Percentiles rank a stretch among this genome's conserved stretches.
phyloP scores from a whole-genome alignment of 495 filamentous ascomycete genomes.

The Penicillium diatomitis region DNA sequence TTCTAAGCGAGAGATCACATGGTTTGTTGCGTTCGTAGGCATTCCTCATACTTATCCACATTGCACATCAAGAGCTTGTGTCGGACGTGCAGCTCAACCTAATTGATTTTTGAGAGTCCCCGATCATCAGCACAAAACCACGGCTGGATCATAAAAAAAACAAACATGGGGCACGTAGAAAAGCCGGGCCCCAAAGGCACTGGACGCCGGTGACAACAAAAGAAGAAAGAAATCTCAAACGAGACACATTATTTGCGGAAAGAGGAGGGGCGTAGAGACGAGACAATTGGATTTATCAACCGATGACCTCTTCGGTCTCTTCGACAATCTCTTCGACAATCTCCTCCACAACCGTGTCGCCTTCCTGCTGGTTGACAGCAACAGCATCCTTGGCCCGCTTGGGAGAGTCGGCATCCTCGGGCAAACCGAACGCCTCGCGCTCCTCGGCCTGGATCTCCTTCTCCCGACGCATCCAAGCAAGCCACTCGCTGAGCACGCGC shows the following conservation, averaged over 20 bases:
- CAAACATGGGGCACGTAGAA: constrained; percentile 8
- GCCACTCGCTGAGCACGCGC: constrained; percentile 79
- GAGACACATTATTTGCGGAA: constrained; percentile 35
- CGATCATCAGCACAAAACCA: constrained; percentile 15
- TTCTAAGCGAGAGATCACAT: constrained; percentile 5
- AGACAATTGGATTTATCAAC: constrained; percentile 21
- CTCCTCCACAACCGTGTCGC: constrained; percentile 71
- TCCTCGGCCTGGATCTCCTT: constrained; percentile 68
- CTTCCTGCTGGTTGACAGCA: constrained; percentile 43
- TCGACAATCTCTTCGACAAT: constrained; percentile 91
- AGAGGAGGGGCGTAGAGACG: constrained; percentile 11
- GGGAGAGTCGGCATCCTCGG: constrained; percentile 49
- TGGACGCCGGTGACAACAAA: constrained; percentile 19
- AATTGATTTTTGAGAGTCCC: constrained; percentile 22
- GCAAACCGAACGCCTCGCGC: constrained; percentile 55
- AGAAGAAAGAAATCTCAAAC: constrained; percentile 10
- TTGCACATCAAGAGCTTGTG: constrained; percentile 22
- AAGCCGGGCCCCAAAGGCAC: constrained; percentile 15
- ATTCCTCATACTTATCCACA: constrained; percentile 30
- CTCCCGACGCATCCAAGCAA: constrained; percentile 69
- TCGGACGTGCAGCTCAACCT: constrained; percentile 20
- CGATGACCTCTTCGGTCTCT: constrained; percentile 77
- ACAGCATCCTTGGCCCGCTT: constrained; percentile 43
- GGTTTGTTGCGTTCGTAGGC: constrained; percentile 20
- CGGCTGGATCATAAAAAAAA: constrained; percentile 11